Base-by-base conservation (phyloP, 495 filamentous ascomycete genomes). In the Daldinia loculata region DNA sequence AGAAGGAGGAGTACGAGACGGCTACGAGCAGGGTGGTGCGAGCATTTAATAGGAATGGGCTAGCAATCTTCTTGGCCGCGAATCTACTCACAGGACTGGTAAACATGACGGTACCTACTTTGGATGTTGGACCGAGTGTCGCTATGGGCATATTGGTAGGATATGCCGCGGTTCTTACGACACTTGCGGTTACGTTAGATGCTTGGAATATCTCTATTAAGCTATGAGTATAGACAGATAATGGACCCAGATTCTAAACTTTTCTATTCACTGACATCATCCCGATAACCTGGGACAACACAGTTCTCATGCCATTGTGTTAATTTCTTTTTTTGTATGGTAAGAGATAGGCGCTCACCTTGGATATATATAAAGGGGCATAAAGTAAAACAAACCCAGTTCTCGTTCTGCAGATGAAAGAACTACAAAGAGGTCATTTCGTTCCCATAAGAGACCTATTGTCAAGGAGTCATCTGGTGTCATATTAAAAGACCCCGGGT, bases 41-140 rank as follows among this genome's bases (percentile, higher is more conserved):
- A 39, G 91, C 93, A 1, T 96, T 91, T 76, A 99, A 99, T 74
- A 85, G 90, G 43, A 96, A 97, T 58, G 96, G 95, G 0, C 80
- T 99, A 22, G 89, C 89, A 0, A 80, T 98, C 2, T 99, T 99
- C 78, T 79, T 99, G 61, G 72, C 93, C 24, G 93, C 96, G 4
- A 99, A 98, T 75, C 78, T 98, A 19, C 77, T 97, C 57, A 98
- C 95, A 1, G 95, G 95, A 3, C 75, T 91, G 4, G 92, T 98
- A 43, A 98, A 99, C 76, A 78, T 99, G 79, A 91, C 88, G 24
- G 76, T 98, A 12, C 89, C 89, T 48, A 98, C 96, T 2, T 78
- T 98, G 74, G 85, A 93, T 75, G 84, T 91, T 36, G 83, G 82
- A 9, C 83, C 85, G 26, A 68, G 82, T 9, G 75, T 81, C 51